Base-by-base conservation (phyloP, 352 stramenopile species). In the Aphanomyces euteiches region DNA sequence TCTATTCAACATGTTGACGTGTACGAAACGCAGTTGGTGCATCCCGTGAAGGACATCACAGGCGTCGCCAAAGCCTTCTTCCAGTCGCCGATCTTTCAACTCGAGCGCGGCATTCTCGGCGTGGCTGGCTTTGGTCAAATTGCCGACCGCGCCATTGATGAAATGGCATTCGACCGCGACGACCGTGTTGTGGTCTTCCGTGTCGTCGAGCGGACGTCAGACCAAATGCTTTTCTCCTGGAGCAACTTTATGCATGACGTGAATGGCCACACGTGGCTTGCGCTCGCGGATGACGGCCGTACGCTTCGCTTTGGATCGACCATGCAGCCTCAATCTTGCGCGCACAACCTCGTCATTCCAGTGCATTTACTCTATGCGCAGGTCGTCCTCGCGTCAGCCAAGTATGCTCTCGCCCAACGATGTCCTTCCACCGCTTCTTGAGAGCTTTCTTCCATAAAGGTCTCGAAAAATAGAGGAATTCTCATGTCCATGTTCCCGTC, bases 31-130 rank as follows among this genome's bases (percentile, higher is more conserved):
- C 39, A 28, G 54, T 40, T 61, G 15, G 15, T 40, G 28, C 28
- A 7, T 28, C 54, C 54, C 19, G 19, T 28, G 7, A 19, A 36
- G 8, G 54, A 19, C 28, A 40, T 61, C 21, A 17, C 19, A 12
- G 37, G 1, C 17, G 54, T 61, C n/a, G 54, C 54, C 5, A 28
- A n/a, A 13, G 54, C 54, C 19, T 61, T 61, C 21, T 70, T 70
- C 40, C 45, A 17, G 38, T 70, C 64, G 34, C 64, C 64, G 10
- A 47, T 70, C 13, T 70, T 70, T n/a, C 64, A 70, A 61, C 47
- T 50, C 15, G 64, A 70, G n/a, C 64, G 64, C 10, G n/a, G 39
- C 17, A 7, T 61, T 8, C 39, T 70, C 5, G 8, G 40, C 38
- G 40, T 61, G 4, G 19, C 15, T 61, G 64, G 64, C 39, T 70